phyloP scores from a whole-genome alignment of 352 stramenopile genomes.

The Globisporangium uncinulatum region DNA sequence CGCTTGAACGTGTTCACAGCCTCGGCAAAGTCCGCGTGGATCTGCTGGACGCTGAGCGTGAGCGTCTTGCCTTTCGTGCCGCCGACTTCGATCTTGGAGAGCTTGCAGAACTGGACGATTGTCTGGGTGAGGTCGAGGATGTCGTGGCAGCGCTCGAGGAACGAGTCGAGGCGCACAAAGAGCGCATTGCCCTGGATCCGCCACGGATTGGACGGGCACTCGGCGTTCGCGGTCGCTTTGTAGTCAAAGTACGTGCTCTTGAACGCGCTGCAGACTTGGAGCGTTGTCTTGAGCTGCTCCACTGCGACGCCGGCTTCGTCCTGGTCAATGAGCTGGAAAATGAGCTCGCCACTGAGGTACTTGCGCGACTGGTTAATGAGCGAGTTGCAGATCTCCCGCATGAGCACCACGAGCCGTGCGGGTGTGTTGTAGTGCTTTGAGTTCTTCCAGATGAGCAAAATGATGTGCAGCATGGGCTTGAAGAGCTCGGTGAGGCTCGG shows the following conservation, averaged over 20 bases:
- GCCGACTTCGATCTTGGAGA: slow-evolving; percentile 96
- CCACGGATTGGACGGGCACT: slow-evolving; percentile 98
- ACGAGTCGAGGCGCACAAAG: slow-evolving; percentile 96
- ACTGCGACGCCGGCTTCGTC: slow-evolving; percentile 93
- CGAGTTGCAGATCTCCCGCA: slow-evolving; percentile 98
- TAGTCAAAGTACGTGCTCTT: slow-evolving; percentile 99
- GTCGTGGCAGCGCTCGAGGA: slow-evolving; percentile 97
- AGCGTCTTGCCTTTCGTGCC: slow-evolving; percentile 96
- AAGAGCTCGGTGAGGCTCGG: slow-evolving; percentile 90
- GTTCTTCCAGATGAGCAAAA: slow-evolving; percentile 99
- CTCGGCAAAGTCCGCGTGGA: slow-evolving; percentile 94
- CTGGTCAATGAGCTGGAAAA: slow-evolving; percentile 96
- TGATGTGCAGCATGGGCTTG: slow-evolving; percentile 98
- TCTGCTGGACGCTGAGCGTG: slow-evolving; percentile 92
- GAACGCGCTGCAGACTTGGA: slow-evolving; percentile 94
- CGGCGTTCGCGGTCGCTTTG: slow-evolving; percentile 94
- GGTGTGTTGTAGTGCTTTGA: slow-evolving; percentile 98
- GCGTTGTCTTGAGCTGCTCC: slow-evolving; percentile 92
- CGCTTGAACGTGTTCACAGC: slow-evolving; percentile 94
- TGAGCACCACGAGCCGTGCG: slow-evolving; percentile 93
- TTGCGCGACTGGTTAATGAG: slow-evolving; percentile 92
- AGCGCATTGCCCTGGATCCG: slow-evolving; percentile 97
- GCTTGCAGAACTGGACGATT: slow-evolving; percentile 98
- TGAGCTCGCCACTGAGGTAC: slow-evolving; percentile 93
- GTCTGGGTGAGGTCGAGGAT: slow-evolving; percentile 97